Conservation (phyloP, 306 rosid genomes). For the Inga oerstediana region DNA sequence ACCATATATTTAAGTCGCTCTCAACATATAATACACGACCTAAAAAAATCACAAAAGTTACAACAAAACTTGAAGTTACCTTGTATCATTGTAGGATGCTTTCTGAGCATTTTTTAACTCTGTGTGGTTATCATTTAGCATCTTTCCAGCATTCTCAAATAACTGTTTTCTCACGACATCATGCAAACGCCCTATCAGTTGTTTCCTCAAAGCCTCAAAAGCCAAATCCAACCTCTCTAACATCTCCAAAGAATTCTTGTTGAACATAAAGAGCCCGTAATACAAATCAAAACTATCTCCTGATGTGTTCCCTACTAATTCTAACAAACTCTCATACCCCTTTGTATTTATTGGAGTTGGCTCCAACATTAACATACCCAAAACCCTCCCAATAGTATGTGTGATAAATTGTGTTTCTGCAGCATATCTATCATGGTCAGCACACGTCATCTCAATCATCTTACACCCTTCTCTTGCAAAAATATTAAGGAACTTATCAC, state of each 20-base stretch:
- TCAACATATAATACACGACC: not conserved
- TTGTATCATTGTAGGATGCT: not conserved
- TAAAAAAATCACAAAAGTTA: not conserved
- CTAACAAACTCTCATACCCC: not conserved
- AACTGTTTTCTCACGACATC: not conserved
- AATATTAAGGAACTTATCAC: not conserved
- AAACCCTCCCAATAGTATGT: not conserved
- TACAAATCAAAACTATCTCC: conserved; percentile 11
- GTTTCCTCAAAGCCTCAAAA: not conserved
- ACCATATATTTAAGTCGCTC: not conserved
- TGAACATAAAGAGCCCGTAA: not conserved
- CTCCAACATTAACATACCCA: not conserved
- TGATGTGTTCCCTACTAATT: not conserved
- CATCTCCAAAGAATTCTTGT: conserved; percentile 6
- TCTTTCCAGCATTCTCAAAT: conserved; percentile 4
- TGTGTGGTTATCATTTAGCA: not conserved
- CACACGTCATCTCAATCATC: not conserved
- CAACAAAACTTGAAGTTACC: not conserved
- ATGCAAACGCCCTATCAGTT: not conserved
- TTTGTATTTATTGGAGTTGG: conserved; percentile 1
- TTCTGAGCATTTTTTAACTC: not conserved
- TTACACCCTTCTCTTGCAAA: not conserved
- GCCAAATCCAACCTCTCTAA: conserved; percentile 9
- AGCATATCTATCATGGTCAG: not conserved
- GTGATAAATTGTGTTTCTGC: not conserved